Conservation (phyloP, 2,329 filamentous ascomycete species). For the Trichoderma semiorbis region DNA sequence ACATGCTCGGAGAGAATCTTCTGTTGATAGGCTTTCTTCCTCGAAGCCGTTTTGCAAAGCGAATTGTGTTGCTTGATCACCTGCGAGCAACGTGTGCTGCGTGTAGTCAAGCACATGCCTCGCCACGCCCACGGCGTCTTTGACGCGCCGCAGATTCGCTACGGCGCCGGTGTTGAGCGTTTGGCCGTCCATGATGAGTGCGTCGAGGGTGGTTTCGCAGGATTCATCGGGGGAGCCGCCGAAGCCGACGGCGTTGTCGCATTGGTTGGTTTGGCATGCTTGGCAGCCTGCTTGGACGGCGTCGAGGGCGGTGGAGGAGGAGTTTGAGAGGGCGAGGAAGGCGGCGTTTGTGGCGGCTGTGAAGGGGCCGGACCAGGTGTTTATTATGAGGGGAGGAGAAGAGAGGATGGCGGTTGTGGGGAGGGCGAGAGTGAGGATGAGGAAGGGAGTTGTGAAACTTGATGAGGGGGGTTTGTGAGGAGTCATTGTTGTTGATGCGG, state of each 20-base stretch:
- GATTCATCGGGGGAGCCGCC: constrained; percentile 54
- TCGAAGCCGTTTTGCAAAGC: constrained; percentile 50
- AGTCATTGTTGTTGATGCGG: neutral
- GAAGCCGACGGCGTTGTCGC: constrained; percentile 53
- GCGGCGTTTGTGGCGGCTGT: constrained; percentile 51
- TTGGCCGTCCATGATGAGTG: constrained; percentile 55
- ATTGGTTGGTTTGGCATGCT: constrained; percentile 50
- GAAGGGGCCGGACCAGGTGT: constrained; percentile 54
- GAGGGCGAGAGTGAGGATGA: constrained; percentile 15
- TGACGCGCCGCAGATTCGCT: constrained; percentile 47
- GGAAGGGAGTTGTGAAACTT: constrained; percentile 17
- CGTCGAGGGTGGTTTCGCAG: constrained; percentile 57
- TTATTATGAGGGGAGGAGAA: constrained; percentile 47
- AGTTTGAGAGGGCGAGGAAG: constrained; percentile 35
- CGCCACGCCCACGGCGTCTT: constrained; percentile 48
- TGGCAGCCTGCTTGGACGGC: constrained; percentile 51
- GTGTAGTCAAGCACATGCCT: constrained; percentile 50
- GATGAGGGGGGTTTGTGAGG: neutral
- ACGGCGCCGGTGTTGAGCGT: constrained; percentile 54
- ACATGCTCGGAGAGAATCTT: constrained; percentile 39
- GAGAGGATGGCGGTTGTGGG: neutral
- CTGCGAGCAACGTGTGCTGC: constrained; percentile 49
- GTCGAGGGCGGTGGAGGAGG: constrained; percentile 45
- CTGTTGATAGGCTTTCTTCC: constrained; percentile 42
- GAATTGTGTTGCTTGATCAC: constrained; percentile 52